A percentile compares a stretch with the other conserved stretches of the same genome.
Evolutionary conservation across 768 basidiomycete species (phyloP).

Genomic region (Mycena pura): DNA sequence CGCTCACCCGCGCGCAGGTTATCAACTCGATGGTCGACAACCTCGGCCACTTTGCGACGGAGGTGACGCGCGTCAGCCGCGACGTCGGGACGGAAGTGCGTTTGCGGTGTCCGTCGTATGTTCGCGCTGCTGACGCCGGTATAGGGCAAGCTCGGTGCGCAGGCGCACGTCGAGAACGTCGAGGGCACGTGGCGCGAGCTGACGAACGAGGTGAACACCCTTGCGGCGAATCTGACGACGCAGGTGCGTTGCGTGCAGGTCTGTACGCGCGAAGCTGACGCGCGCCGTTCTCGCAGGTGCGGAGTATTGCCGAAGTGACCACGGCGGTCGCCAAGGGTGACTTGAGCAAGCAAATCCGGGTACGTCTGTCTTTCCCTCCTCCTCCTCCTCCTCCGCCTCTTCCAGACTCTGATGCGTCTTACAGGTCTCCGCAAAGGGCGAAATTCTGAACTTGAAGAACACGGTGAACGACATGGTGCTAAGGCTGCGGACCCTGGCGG

Average conservation of each 20-base stretch:
- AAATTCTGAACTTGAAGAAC: conserved; percentile 89
- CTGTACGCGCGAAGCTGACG: background rate
- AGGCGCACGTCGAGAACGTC: conserved; percentile 73
- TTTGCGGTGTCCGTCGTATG: background rate
- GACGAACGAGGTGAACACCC: conserved; percentile 64
- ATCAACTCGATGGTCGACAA: conserved; percentile 65
- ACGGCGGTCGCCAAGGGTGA: conserved; percentile 80
- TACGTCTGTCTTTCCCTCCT: background rate
- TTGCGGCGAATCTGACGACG: conserved; percentile 70
- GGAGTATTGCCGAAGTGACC: conserved; percentile 80
- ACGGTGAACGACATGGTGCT: conserved; percentile 97
- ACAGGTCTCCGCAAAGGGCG: conserved; percentile 89
- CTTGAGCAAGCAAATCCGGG: conserved; percentile 70
- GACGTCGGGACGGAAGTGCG: conserved; percentile 55
- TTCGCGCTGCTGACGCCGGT: background rate
- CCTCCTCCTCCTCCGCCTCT: background rate
- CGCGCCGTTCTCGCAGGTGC: conserved; percentile 51
- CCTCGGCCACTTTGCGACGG: conserved; percentile 58
- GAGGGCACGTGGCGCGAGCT: conserved; percentile 75
- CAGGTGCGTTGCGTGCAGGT: conserved; percentile 12
- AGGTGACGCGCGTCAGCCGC: conserved; percentile 74
- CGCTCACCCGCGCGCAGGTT: conserved; percentile 43
- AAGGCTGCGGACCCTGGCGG: conserved; percentile 82
- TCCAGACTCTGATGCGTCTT: conserved; percentile 52
- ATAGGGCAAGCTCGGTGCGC: conserved; percentile 62